phyloP scores from a whole-genome alignment of 164 flowering plant species.

The Dillenia suffruticosa region DNA sequence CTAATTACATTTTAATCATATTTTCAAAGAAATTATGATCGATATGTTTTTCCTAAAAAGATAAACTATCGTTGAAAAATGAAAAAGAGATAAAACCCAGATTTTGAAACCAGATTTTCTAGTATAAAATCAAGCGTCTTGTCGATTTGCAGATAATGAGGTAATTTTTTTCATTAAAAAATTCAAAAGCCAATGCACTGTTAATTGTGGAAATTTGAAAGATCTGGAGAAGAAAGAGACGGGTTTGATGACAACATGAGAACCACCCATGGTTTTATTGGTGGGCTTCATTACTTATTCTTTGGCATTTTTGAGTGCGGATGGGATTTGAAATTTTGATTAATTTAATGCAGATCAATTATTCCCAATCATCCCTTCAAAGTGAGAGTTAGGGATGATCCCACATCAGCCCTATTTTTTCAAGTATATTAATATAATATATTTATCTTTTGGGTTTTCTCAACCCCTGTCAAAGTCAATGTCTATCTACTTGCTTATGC shows the following conservation, averaged over 20 bases:
- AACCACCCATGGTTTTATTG: slow-evolving; percentile 7
- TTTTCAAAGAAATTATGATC: too few relatives aligned
- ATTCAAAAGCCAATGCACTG: too few relatives aligned
- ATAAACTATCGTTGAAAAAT: too few relatives aligned
- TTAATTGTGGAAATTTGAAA: too few relatives aligned
- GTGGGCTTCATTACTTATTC: not conserved
- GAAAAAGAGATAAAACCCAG: too few relatives aligned
- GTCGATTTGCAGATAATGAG: too few relatives aligned
- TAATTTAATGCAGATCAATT: slow-evolving; percentile 11
- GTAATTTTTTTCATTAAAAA: too few relatives aligned
- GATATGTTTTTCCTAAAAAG: too few relatives aligned
- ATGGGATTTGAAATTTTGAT: slow-evolving; percentile 5
- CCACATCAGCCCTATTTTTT: not conserved
- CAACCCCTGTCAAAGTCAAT: slow-evolving; percentile 23
- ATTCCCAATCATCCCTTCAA: slow-evolving; percentile 24
- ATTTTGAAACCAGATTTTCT: too few relatives aligned
- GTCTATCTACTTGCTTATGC: slow-evolving; percentile 15
- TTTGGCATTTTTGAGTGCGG: not conserved
- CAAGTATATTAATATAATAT: not conserved
- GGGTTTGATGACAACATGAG: slow-evolving; percentile 7
- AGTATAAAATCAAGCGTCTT: too few relatives aligned
- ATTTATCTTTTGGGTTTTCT: not conserved
- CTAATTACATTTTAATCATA: too few relatives aligned
- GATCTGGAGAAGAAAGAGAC: too few relatives aligned
- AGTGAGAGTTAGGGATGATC: slow-evolving; percentile 11